Conservation (phyloP, 164 flowering plant species). For the Annona squamosa region DNA sequence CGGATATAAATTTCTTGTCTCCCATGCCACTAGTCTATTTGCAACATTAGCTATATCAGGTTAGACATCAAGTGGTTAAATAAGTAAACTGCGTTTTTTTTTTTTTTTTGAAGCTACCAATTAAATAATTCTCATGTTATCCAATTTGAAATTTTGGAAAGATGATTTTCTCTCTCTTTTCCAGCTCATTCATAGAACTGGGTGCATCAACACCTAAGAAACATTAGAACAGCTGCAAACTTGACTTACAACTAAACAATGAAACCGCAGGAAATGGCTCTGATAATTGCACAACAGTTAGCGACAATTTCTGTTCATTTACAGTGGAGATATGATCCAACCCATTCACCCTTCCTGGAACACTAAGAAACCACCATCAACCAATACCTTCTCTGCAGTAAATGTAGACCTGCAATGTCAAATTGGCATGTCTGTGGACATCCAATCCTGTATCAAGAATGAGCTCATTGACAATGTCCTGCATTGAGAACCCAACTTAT, state of each 20-base stretch:
- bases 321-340: no score
- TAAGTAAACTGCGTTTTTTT: neutral
- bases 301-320: no score
- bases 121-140: neutral
- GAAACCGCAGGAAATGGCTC: no score
- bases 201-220: neutral
- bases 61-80: neutral
- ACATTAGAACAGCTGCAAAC: neutral
- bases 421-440: neutral
- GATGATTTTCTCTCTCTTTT: neutral
- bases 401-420: neutral
- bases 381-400: neutral
- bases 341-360: neutral
- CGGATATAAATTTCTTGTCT: slow-evolving; percentile 58
- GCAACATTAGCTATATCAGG: neutral
- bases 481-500: neutral
- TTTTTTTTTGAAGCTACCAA: neutral
- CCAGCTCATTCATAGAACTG: neutral
- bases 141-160: neutral
- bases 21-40: slow-evolving; percentile 28
- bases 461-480: neutral
- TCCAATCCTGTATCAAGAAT: neutral
- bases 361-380: neutral
- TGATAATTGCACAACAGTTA: no score
- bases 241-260: neutral